Base-by-base conservation (phyloP, 208 protist species). In the Leishmania gerbilli region DNA sequence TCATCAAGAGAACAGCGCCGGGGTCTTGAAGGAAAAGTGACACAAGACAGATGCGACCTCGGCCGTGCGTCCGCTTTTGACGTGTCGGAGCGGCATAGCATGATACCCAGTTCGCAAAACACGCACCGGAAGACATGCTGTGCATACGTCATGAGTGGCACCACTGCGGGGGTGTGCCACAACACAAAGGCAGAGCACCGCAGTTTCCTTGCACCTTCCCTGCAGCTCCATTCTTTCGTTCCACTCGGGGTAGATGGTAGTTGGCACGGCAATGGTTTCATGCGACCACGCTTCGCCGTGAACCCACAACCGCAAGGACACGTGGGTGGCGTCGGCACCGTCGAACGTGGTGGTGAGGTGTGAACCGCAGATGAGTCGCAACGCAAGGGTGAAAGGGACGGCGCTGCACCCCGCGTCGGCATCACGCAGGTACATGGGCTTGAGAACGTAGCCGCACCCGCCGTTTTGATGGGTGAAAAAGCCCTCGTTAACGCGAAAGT, bases 391-490 rank as follows among this genome's bases (percentile, higher is more conserved):
- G n/a, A 68, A 83, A 21, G 68, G 67, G n/a, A 6, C 76, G 2
- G 68, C 60, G 13, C 42, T n/a, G 24, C 31, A 34, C 47, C 34
- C 68, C 24, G 17, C 24, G 24, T 55, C 60, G 13, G 74, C 69
- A 24, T 84, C 74, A 27, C 87, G 87, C 71, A 98, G 77, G 79
- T 87, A 79, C 2, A 71, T 49, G 7, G 98, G 98, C 88, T 99
- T 99, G 45, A 99, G 88, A 47, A 99, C 77, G 84, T 99, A 99
- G 17, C 98, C 98, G 82, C 93, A 98, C 47, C 85, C 82, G 56
- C 98, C 98, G 81, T 99, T 99, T 55, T 97, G 91, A 58, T 85
- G 77, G 53, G 72, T 60, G 84, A 99, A 99, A 77, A 95, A 93
- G 58, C 89, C 94, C 21, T 82, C 72, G 81, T 99, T 99, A 31